Evolutionary conservation across 2,329 filamentous ascomycete genomes (phyloP).

Genomic region (Fusarium sambucinum): DNA sequence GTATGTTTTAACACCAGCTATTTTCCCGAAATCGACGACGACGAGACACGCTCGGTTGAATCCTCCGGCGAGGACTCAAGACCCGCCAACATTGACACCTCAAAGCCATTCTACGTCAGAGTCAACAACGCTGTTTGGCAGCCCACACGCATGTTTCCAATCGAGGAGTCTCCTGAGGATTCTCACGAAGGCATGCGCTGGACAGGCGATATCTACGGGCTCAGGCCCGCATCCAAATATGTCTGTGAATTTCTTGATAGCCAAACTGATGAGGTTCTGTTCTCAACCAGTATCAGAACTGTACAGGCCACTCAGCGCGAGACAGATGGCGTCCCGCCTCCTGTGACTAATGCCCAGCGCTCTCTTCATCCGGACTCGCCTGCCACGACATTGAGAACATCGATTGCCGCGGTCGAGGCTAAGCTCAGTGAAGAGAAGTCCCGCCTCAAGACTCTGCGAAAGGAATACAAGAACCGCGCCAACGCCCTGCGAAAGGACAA

Average conservation of each 20-base stretch:
- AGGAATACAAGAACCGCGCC: conserved; percentile 78
- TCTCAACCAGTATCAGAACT: conserved; percentile 78
- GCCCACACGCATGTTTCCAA: conserved; percentile 75
- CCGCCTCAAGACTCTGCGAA: conserved; percentile 76
- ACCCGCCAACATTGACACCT: conserved; percentile 69
- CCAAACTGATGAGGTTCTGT: conserved; percentile 73
- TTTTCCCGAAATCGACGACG: conserved; percentile 63
- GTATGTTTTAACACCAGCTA: conserved; percentile 80
- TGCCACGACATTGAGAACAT: conserved; percentile 80
- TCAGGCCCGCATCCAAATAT: conserved; percentile 80
- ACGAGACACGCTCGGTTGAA: conserved; percentile 42
- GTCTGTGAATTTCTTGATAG: conserved; percentile 82
- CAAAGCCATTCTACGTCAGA: conserved; percentile 82
- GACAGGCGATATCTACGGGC: conserved; percentile 77
- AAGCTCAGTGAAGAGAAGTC: conserved; percentile 77
- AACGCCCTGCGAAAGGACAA: conserved; percentile 79
- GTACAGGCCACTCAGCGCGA: conserved; percentile 59
- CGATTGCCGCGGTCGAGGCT: conserved; percentile 77
- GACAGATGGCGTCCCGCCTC: conserved; percentile 47
- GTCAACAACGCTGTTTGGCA: conserved; percentile 86
- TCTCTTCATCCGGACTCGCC: conserved; percentile 80
- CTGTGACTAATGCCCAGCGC: conserved; percentile 63
- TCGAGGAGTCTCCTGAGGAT: conserved; percentile 52
- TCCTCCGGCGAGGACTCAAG: conserved; percentile 51
- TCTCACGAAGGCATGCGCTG: conserved; percentile 66